Conservation (phyloP, 2,329 filamentous ascomycete species). For the Pestalotiopsis sp. region DNA sequence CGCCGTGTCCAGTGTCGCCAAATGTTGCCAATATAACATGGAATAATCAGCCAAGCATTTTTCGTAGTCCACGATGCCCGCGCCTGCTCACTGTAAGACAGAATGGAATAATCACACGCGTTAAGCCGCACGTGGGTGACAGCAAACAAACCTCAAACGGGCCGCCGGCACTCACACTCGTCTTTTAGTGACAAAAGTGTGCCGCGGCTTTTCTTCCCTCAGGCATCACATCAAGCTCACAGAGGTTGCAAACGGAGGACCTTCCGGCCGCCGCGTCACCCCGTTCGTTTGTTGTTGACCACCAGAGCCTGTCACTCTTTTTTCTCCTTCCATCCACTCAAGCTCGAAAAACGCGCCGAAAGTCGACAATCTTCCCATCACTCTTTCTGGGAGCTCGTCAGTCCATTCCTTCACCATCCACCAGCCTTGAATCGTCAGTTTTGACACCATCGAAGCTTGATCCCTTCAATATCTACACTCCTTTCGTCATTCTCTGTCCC, state of each 20-base stretch:
- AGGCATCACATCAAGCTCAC: background rate
- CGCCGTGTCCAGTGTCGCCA: too few relatives aligned
- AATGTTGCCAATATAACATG: background rate
- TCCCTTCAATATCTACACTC: background rate
- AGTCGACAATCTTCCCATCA: too few relatives aligned
- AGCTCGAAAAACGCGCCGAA: too few relatives aligned
- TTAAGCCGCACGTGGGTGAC: background rate
- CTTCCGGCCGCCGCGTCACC: too few relatives aligned
- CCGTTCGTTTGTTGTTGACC: too few relatives aligned
- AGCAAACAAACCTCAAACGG: background rate
- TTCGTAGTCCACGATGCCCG: background rate
- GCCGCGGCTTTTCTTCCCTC: background rate
- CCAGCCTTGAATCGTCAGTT: too few relatives aligned
- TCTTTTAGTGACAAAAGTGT: background rate
- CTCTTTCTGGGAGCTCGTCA: too few relatives aligned
- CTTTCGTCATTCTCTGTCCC: background rate
- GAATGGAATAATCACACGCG: background rate
- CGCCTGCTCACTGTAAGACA: constrained; percentile 4
- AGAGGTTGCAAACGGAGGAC: too few relatives aligned
- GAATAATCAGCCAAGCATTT: background rate
- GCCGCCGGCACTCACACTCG: background rate
- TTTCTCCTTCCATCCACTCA: too few relatives aligned
- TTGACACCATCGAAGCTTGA: too few relatives aligned
- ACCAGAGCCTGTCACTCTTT: too few relatives aligned
- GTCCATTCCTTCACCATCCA: too few relatives aligned